Base-by-base conservation (phyloP, 2,329 filamentous ascomycete genomes). In the Ophiostoma novo-ulmi region DNA sequence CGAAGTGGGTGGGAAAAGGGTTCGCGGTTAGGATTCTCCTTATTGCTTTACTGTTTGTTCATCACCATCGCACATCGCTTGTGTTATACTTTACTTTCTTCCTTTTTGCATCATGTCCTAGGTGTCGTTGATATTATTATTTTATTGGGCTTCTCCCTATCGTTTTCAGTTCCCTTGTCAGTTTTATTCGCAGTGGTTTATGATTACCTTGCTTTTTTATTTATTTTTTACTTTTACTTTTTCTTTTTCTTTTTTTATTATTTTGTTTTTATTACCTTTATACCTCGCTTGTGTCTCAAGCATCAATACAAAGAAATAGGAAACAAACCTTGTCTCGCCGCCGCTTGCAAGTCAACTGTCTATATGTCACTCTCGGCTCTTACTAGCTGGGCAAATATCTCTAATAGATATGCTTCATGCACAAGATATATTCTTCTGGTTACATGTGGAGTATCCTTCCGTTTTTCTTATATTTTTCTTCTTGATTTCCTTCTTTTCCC, bases 281-380 rank as follows among this genome's bases (percentile, higher is more conserved):
- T 38, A 48, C 44, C 22, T 26, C 70, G 58, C 72, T 71, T 70
- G 66, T 71, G 31, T 48, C 68, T 70, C 26, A 63, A 63, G 58
- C 58, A 22, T 20, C 58, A 63, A 63, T 63, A 63, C 58, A 63
- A 48, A 63, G 58, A 63, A 35, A 63, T 35, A 63, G 13, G 22
- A 35, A 63, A 63, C 52, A 63, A 63, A 35, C 58, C 5, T 7
- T 2, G 26, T 31, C 55, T 11, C 52, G 22, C 26, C 52, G 22
- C 26, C 58, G 3, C 8, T 8, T 63, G 58, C 58, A 63, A 58
- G 52, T 55, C 11, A 61, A 55, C n/a, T 55, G 52, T 20, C 44
- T 20, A 48, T 17, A 48, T 48, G 44, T 17, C 44, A n/a, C 4
- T 14, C 20, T 35, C 26, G 14, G 26, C 26, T 35, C 5, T 5